Base-by-base conservation (phyloP, 2,329 filamentous ascomycete species). In the Exophiala aquamarina region DNA sequence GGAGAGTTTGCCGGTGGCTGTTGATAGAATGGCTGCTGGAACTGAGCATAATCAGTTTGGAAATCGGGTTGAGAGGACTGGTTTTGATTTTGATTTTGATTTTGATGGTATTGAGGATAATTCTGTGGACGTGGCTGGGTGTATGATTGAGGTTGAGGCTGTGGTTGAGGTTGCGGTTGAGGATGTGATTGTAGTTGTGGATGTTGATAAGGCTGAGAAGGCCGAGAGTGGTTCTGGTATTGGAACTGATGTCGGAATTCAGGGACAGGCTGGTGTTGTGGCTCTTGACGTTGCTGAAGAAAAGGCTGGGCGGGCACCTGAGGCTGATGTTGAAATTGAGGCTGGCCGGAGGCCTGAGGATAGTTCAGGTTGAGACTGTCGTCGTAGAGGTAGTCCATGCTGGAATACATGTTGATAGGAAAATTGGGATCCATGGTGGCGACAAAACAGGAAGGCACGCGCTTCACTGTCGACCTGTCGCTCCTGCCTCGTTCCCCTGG, bases 341-440 rank as follows among this genome's bases (percentile, higher is more conserved):
- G 33, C 21, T 37, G 33, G 11, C 11, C 6, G 13, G 15, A 21
- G 36, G 38, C 20, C 17, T 39, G 33, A 47, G 38, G 39, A 35
- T 43, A 35, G 42, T 55, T 49, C 20, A 29, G 49, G 44, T 49
- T 45, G 48, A 18, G 35, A 37, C 20, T 20, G 18, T 37, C 19
- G 35, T 37, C 15, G 18, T 37, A 37, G 18, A 37, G 20, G 17
- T 37, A 15, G 35, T 18, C n/a, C 32, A 37, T 18, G 11, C 21
- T 26, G 19, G 29, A 17, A 34, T 43, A 9, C 29, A 33, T n/a
- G 15, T 20, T 32, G 8, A 43, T 35, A 7, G 35, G 14, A 37
- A 37, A 37, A 37, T 37, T 37, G 35, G 35, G 35, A 37, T 15
- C 14, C 35, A 37, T 37, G 14, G 15, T 37, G 35, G 18, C 15